Evolutionary conservation across 2,329 filamentous ascomycete genomes (phyloP), one percentile per base, ranked within the genome.

Genomic region (Colletotrichum falcatum): DNA sequence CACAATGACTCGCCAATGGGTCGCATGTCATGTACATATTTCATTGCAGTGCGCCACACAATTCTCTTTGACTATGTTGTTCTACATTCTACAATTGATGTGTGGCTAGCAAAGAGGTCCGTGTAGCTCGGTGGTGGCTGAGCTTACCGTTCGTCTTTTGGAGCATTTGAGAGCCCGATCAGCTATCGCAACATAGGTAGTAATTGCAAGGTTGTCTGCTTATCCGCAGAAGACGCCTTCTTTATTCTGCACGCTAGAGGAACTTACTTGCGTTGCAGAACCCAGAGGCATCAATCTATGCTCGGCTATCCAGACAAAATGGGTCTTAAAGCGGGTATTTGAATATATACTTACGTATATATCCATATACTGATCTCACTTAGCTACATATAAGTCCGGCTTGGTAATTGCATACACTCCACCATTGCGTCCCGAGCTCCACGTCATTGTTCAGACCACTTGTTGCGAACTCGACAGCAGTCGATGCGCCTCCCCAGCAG

Each of bases 361-460:
- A n/a, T n/a, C n/a, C n/a, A n/a, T 8, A 54, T 61, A 66, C 11
- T 7, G 9, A 20, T 11, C 11, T 20, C 49, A 23, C 35, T 5
- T 58, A 44, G 12, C 14, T 62, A 16, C 35, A 6, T 59, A 48
- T 12, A 1, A 2, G 12, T 1, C 2, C 0, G 44, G 14, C 49
- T 23, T 14, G 28, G 4, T 64, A 64, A n/a, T 35, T 56, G 39
- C 61, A 64, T 64, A 16, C 18, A 20, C 46, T 64, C 67, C 68
- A 42, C 53, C 49, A 59, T n/a, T n/a, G 26, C 26, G 11, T n/a
- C 14, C 26, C 20, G 42, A 67, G 44, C 64, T 71, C 59, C 68
- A 71, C 65, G 68, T 68, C 68, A 71, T 63, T 71, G 58, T 59
- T 68, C 64, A 53, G 44, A 67, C 26, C 64, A 71, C 53, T 62